Evolutionary conservation across 257 asterid species (phyloP).

Genomic region (Scutellaria minor): DNA sequence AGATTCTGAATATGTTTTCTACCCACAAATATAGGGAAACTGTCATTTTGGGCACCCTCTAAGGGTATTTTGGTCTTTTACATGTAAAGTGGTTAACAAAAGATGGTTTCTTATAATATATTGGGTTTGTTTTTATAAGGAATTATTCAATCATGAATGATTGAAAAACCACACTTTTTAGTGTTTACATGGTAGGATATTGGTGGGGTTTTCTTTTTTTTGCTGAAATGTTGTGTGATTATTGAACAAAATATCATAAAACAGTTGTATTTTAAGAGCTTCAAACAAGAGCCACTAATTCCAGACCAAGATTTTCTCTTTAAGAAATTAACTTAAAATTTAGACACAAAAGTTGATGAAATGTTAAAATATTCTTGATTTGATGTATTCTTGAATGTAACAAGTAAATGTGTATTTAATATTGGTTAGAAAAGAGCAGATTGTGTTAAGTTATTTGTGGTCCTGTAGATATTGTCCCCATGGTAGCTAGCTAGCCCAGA

Average conservation of each 20-base stretch:
- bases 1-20: too few species aligned
- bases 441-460: constrained; percentile 32
- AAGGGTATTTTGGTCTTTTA: too few species aligned
- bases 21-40: too few species aligned
- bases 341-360: background rate
- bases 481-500: constrained; percentile 30
- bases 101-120: background rate
- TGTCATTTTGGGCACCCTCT: too few species aligned
- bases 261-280: background rate
- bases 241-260: constrained; percentile 18
- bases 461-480: constrained; percentile 38
- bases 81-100: too few species aligned
- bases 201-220: constrained; percentile 23
- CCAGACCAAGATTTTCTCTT: background rate
- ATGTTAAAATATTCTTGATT: background rate
- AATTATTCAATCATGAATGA: background rate
- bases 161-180: background rate
- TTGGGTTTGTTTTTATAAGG: constrained; percentile 27
- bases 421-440: constrained; percentile 18
- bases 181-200: background rate
- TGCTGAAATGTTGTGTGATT: constrained; percentile 3
- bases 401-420: constrained; percentile 25
- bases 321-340: background rate
- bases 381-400: background rate
- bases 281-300: constrained; percentile 12